These are phyloP conservation scores for Talaromyces islandicus DNA, from an alignment of 2,329 filamentous ascomycete species.

Conservation along the genomic window DNA sequence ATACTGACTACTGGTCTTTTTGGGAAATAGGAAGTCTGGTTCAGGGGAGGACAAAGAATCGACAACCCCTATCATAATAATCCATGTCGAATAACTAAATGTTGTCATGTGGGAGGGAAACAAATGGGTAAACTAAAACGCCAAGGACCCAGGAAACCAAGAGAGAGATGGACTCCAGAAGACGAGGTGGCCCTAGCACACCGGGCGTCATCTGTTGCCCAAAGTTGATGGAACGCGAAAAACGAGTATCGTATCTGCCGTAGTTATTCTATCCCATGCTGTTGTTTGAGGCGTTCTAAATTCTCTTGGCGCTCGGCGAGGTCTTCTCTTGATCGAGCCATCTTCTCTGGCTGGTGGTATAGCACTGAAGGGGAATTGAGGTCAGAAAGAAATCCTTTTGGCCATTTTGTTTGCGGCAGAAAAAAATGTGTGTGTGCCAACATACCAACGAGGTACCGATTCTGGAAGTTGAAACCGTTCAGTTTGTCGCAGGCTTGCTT, in stretches of 20 bases:
- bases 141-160: constrained; percentile 34
- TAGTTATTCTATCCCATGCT: constrained; percentile 95
- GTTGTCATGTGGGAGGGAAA: constrained; percentile 26
- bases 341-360: constrained; percentile 73
- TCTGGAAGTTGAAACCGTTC: constrained; percentile 99
- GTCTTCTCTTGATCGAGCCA: constrained; percentile 85
- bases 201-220: constrained; percentile 25
- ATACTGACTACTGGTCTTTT: not conserved
- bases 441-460: constrained; percentile 95
- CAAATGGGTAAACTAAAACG: constrained; percentile 27
- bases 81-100: constrained; percentile 22
- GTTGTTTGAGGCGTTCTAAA: constrained; percentile 95
- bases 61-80: constrained; percentile 16
- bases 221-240: constrained; percentile 26
- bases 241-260: constrained; percentile 17
- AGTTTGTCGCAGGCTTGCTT: constrained; percentile 99
- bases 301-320: constrained; percentile 90
- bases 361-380: constrained; percentile 43
- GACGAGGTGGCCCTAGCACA: constrained; percentile 19
- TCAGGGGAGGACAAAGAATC: not conserved
- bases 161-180: constrained; percentile 18
- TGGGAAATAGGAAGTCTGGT: not conserved
- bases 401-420: not conserved
- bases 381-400: not conserved
- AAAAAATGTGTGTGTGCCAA: constrained; percentile 19